Base-by-base conservation (phyloP, 306 rosid genomes). In the Heteromeles arbutifolia region DNA sequence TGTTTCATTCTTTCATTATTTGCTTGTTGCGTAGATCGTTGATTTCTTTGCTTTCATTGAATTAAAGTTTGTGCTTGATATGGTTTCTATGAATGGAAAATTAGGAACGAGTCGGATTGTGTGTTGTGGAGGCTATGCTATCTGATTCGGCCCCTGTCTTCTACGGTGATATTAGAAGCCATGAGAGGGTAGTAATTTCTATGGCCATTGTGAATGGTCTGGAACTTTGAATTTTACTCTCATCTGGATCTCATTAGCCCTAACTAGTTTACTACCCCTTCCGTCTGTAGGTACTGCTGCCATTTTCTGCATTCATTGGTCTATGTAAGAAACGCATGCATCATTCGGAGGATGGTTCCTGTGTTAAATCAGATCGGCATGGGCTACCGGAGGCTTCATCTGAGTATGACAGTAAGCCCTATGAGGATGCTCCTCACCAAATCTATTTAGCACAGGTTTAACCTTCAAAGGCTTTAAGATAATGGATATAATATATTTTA, bases 361-460 rank as follows among this genome's bases (percentile, higher is more conserved):
- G 74, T 77, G 85, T 6, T 61, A 79, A 78, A 29, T 44, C 78
- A 19, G 79, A 78, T 67, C 75, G 58, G 69, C 65, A 67, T 32
- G 82, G 75, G 76, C 15, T 26, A 71, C 56, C 57, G 19, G 79
- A 67, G 34, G 56, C 62, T 43, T 82, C 72, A 10, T 58, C 76
- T 15, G 79, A 84, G 29, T 70, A 44, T 75, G 88, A 57, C 11
- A 32, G 74, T 85, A 84, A 79, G 75, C 69, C 85, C 19, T 68
- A 78, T 79, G 96, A 89, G 77, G 84, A 74, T 70, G 84, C 76
- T 85, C 78, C 90, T 21, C 78, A 83, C 75, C 93, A 87, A 88
- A 79, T 89, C 82, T 96, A 92, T 85, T 88, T 96, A 86, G 99
- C 99, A 0, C 99, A 96, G 99, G 99, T 96, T 73, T 59, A 70